Conservation (phyloP, 257 asterid genomes). For the Solanum tacnaense region DNA sequence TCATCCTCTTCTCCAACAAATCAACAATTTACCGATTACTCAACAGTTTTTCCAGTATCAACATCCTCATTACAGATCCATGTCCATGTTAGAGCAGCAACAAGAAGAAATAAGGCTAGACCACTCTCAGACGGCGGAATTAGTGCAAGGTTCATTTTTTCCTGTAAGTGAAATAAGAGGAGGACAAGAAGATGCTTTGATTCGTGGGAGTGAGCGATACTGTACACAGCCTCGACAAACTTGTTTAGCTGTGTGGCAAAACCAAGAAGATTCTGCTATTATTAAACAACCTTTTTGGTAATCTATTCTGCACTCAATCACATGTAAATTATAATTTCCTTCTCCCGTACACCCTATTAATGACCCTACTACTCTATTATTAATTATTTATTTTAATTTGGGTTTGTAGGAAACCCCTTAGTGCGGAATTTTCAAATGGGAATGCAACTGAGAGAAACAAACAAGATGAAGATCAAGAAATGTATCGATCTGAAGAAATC, state of each 20-base stretch:
- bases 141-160: constrained; percentile 1
- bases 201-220: constrained; percentile 35
- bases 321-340: not conserved
- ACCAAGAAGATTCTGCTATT: constrained; percentile 43
- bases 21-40: constrained; percentile 16
- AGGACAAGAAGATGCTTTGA: constrained; percentile 15
- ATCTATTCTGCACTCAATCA: constrained; percentile 6
- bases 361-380: not conserved
- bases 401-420: constrained; percentile 45
- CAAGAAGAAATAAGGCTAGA: constrained; percentile 1
- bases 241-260: constrained; percentile 40
- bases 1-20: constrained; percentile 27
- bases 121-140: not conserved
- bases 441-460: constrained; percentile 30
- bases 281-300: constrained; percentile 44
- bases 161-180: constrained; percentile 11
- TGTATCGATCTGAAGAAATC: constrained; percentile 5
- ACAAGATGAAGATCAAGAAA: constrained; percentile 12
- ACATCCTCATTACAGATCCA: constrained; percentile 11
- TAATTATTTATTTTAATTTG: not conserved
- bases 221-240: constrained; percentile 25
- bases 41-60: constrained; percentile 25
- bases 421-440: constrained; percentile 21
- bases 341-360: not conserved
- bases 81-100: not conserved